Conservation (phyloP, 2,329 filamentous ascomycete genomes). For the Chaetomiaceae sp. region DNA sequence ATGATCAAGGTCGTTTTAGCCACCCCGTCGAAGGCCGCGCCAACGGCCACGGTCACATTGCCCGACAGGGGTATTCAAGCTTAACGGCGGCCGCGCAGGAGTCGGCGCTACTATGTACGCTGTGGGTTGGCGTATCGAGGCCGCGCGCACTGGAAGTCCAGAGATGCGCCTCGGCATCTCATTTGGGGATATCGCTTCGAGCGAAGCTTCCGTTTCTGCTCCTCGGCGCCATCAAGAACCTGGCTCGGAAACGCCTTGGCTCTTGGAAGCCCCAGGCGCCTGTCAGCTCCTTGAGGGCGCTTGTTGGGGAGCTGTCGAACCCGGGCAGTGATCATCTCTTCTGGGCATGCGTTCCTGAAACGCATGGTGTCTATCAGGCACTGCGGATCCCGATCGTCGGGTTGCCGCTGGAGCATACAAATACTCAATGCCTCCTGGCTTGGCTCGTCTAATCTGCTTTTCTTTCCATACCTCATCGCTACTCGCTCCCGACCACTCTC, state of each 20-base stretch:
- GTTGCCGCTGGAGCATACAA: constrained; percentile 26
- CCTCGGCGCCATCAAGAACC: background rate
- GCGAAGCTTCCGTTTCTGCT: background rate
- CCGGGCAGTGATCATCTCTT: constrained; percentile 15
- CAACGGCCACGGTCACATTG: background rate
- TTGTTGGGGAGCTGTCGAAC: background rate
- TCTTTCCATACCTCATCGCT: constrained; percentile 16
- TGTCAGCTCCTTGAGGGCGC: background rate
- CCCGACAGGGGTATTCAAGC: background rate
- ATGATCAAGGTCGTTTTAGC: constrained; percentile 10
- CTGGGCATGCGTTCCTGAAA: constrained; percentile 22
- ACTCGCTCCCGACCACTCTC: constrained; percentile 11
- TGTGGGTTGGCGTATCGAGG: background rate
- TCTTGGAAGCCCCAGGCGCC: background rate
- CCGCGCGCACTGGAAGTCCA: background rate
- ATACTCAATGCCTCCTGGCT: constrained; percentile 23
- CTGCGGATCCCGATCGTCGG: constrained; percentile 22
- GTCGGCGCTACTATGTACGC: background rate
- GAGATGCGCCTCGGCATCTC: background rate
- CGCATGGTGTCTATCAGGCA: constrained; percentile 24
- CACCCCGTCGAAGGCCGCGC: no score
- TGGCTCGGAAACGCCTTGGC: background rate
- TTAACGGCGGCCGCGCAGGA: constrained; percentile 2
- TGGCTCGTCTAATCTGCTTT: constrained; percentile 9
- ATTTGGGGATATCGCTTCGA: background rate